Evolutionary conservation across 2,329 filamentous ascomycete genomes (phyloP).

Genomic region (Claviceps paspali): DNA sequence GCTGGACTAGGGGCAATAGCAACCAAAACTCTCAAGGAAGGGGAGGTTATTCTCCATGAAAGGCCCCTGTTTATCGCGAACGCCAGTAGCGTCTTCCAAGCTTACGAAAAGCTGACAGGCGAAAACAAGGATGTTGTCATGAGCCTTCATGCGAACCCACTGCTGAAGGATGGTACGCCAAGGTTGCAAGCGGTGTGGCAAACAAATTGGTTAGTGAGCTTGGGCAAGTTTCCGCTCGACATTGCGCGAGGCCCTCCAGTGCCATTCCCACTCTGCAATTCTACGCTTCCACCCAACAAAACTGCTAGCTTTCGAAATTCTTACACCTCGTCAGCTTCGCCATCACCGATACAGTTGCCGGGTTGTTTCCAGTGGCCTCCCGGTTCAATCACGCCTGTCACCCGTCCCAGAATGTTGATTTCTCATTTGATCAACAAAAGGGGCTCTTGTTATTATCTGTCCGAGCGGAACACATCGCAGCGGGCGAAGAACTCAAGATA

Average conservation of each 20-base stretch:
- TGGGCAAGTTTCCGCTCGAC: background rate
- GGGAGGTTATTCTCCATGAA: slow-evolving; percentile 30
- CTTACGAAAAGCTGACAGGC: slow-evolving; percentile 20
- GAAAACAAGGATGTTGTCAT: slow-evolving; percentile 18
- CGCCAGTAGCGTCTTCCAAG: slow-evolving; percentile 14
- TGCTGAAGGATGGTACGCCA: slow-evolving; percentile 14
- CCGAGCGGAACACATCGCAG: slow-evolving; percentile 16
- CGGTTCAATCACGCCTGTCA: slow-evolving; percentile 45
- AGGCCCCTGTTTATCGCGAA: slow-evolving; percentile 23
- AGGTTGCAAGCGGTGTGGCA: slow-evolving; percentile 23
- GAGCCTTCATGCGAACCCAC: slow-evolving; percentile 22
- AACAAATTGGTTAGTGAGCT: slow-evolving; percentile 29
- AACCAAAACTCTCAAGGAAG: slow-evolving; percentile 17
- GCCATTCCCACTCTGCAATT: background rate
- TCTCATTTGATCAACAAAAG: slow-evolving; percentile 21
- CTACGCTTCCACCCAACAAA: background rate
- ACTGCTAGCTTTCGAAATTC: background rate
- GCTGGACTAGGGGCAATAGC: slow-evolving; percentile 29
- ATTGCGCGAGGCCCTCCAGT: background rate
- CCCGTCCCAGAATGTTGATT: slow-evolving; percentile 26
- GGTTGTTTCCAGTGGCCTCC: slow-evolving; percentile 34
- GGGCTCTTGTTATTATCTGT: slow-evolving; percentile 27
- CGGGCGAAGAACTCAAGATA: slow-evolving; percentile 36
- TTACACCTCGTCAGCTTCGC: slow-evolving; percentile 1
- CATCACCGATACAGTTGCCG: slow-evolving; percentile 19